Percentiles rank a stretch among this genome's conserved stretches.
Evolutionary conservation across 768 basidiomycete species (phyloP).

Genomic region (Psilocybe tampanensis): DNA sequence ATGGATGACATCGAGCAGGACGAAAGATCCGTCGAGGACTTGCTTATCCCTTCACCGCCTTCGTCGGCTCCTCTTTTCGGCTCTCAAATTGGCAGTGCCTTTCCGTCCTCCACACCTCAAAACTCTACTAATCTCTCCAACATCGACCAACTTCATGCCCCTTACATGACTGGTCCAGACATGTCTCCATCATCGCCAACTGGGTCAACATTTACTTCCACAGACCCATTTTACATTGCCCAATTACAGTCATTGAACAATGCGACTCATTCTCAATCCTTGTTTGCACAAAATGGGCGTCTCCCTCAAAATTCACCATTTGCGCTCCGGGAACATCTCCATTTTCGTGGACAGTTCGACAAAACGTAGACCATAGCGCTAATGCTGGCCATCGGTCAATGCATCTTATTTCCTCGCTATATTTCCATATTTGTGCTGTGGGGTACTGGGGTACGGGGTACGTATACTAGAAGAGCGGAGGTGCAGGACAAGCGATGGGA

Average conservation of each 20-base stretch:
- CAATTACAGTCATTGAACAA: conserved; percentile 5
- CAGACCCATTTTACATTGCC: conserved; percentile 14
- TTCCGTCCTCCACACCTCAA: neutral
- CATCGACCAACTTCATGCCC: neutral
- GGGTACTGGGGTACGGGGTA: no score
- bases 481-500: no score
- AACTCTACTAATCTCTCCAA: neutral
- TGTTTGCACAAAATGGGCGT: conserved; percentile 11
- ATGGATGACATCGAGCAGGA: conserved; percentile 9
- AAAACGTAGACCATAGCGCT: neutral
- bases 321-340: neutral
- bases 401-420: no score
- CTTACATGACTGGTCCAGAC: neutral
- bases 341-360: neutral
- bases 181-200: conserved; percentile 6
- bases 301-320: conserved; percentile 11
- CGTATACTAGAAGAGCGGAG: no score
- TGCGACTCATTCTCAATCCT: neutral
- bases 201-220: conserved; percentile 5
- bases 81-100: neutral
- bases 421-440: no score
- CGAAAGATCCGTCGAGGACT: conserved; percentile 11
- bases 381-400: neutral
- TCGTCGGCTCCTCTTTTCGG: conserved; percentile 1
- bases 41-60: conserved; percentile 7